Base-by-base conservation (phyloP, 768 basidiomycete species). In the Leccinum aurantiacum region DNA sequence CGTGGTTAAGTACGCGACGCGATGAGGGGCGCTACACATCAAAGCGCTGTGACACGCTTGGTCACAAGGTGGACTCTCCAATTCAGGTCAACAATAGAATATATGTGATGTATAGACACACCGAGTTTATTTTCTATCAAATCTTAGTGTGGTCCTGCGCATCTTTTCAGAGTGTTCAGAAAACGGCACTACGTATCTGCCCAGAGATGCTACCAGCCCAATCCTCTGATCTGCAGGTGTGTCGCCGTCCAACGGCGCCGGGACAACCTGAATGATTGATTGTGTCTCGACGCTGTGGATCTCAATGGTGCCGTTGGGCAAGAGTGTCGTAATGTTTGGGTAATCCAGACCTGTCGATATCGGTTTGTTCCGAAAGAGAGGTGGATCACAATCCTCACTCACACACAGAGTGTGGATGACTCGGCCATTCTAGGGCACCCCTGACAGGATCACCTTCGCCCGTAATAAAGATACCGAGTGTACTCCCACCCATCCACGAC, bases 401-500 rank as follows among this genome's bases (percentile, higher is more conserved):
- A 95, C 93, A 87, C 38, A 93, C 76, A 19, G 86, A 82, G 24
- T 85, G 76, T 0, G 94, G 92, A 77, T 95, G 87, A 53, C 78
- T 82, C 3, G 85, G 81, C 92, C 93, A 97, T 69, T 93, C 84
- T 48, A 97, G 76, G 2, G 95, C 95, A 2, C 94, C 94, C 50
- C 95, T 82, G 8, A 93, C 88, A 5, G 95, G 93, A 72, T 96
- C 94, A 0, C 93, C 95, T 2, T 85, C 83, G 0, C 86, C 84
- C 14, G 84, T 92, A 63, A 98, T 80, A 66, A 98, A 98, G 10
- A 98, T 76, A 0, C 95, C 95, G 44, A 98, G 77, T 0, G 91
- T 91, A 55, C 82, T 85, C 4, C 79, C 75, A 14, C 92, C 95
- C 1, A 88, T 94, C 84, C 89, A 95, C 2, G 90, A 91, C 15